phyloP scores from a whole-genome alignment of 2,329 filamentous ascomycete genomes.

The Monosporascus sp. region DNA sequence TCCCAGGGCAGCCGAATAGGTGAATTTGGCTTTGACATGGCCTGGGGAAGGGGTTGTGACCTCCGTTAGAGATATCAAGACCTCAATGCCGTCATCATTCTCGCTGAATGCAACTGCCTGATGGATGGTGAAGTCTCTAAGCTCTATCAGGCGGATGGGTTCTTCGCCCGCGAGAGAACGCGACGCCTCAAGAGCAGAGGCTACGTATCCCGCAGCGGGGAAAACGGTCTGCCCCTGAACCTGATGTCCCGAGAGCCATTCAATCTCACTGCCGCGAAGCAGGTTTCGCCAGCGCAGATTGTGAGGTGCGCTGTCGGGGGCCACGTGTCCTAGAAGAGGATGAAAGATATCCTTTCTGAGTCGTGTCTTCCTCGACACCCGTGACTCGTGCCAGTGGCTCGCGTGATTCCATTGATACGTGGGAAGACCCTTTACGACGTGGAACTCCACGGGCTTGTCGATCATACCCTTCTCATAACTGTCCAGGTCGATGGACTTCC shows the following conservation, averaged over 20 bases:
- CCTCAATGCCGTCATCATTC: constrained; percentile 9
- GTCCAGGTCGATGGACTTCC: too few relatives aligned
- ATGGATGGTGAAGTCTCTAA: constrained; percentile 10
- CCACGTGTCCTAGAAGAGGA: constrained; percentile 8
- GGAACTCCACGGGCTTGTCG: too few relatives aligned
- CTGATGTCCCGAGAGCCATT: constrained; percentile 10
- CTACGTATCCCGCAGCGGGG: constrained; percentile 14
- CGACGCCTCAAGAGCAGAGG: constrained; percentile 9
- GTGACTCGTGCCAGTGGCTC: too few relatives aligned
- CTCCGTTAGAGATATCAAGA: constrained; percentile 2
- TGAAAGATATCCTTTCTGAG: too few relatives aligned
- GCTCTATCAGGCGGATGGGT: too few relatives aligned
- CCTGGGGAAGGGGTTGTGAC: too few relatives aligned
- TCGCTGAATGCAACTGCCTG: constrained; percentile 7
- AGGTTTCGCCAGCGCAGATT: constrained; percentile 11
- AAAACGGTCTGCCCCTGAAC: constrained; percentile 12
- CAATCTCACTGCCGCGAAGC: constrained; percentile 1
- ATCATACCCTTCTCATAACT: too few relatives aligned
- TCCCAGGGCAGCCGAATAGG: background rate
- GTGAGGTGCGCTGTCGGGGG: constrained; percentile 3
- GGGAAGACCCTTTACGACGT: too few relatives aligned
- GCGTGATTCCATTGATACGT: too few relatives aligned
- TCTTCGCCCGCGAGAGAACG: background rate
- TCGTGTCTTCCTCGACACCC: too few relatives aligned
- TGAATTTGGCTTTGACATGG: constrained; percentile 2